Percentiles rank a stretch among this genome's conserved stretches.
These are phyloP conservation scores for Rhodotorula sphaerocarpa DNA, from an alignment of 768 basidiomycete genomes.

Conservation along the genomic window DNA sequence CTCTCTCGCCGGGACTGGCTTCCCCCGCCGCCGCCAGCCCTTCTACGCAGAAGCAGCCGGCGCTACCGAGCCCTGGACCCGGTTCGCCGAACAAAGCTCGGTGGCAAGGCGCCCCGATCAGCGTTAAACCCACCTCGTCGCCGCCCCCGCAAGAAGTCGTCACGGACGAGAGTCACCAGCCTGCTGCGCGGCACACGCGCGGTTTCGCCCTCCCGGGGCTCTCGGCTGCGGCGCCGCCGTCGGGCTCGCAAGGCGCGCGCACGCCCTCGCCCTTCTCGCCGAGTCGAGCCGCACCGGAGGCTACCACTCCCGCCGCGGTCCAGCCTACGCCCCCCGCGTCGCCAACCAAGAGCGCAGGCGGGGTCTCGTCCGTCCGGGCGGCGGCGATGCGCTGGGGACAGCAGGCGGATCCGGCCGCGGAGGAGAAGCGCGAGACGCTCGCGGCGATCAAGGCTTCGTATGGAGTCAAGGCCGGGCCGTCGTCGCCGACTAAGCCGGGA, in stretches of 20 bases:
- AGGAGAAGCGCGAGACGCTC: constrained; percentile 14
- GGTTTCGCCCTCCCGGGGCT: constrained; percentile 31
- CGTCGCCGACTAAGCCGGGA: not conserved
- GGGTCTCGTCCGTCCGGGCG: constrained; percentile 5
- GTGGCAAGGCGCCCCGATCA: constrained; percentile 17
- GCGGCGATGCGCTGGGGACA: constrained; percentile 18
- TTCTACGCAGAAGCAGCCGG: not conserved
- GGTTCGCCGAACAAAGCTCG: constrained; percentile 2
- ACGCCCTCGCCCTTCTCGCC: not conserved
- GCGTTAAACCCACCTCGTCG: not conserved
- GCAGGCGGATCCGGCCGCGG: not conserved
- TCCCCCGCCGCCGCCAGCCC: too few relatives aligned
- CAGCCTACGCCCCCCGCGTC: not conserved
- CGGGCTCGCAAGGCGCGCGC: not conserved
- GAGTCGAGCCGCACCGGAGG: not conserved
- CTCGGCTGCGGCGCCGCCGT: not conserved
- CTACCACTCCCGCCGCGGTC: not conserved
- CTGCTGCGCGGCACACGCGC: constrained; percentile 1
- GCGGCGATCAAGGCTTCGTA: constrained; percentile 25
- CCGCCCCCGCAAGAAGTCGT: not conserved
- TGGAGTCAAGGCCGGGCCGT: constrained; percentile 16
- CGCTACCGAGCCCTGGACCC: not conserved
- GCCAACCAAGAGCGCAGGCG: not conserved
- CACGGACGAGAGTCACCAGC: not conserved
- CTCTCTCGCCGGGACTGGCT: too few relatives aligned